phyloP scores from a whole-genome alignment of 2,329 filamentous ascomycete species.

The Colletotrichum scovillei region DNA sequence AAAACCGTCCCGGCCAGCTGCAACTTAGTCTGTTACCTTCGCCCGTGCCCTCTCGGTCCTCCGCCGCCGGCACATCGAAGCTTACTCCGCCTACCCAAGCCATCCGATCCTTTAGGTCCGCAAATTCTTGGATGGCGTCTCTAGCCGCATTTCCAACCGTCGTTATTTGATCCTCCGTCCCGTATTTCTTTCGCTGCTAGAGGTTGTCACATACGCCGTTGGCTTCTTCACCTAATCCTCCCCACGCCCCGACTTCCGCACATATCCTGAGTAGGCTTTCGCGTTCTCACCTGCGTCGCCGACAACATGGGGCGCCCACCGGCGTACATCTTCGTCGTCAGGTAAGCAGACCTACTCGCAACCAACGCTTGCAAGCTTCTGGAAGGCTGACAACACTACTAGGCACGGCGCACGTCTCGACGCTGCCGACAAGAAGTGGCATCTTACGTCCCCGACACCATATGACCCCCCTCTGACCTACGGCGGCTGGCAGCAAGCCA shows the following conservation, averaged over 20 bases:
- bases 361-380: background rate
- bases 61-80: constrained; percentile 25
- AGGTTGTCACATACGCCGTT: constrained; percentile 12
- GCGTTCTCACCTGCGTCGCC: constrained; percentile 1
- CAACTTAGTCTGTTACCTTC: constrained; percentile 9
- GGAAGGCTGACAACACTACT: constrained; percentile 12
- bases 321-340: constrained; percentile 57
- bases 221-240: background rate
- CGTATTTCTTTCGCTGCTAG: constrained; percentile 8
- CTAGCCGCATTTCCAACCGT: constrained; percentile 15
- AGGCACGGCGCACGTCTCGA: constrained; percentile 94
- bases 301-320: constrained; percentile 53
- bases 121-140: constrained; percentile 10
- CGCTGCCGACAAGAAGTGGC: constrained; percentile 94
- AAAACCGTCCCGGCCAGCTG: background rate
- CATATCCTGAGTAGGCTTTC: background rate
- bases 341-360: constrained; percentile 43
- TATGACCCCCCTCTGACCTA: constrained; percentile 97
- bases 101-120: constrained; percentile 18
- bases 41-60: constrained; percentile 19
- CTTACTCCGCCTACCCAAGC: constrained; percentile 27
- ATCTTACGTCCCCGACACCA: constrained; percentile 89
- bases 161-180: constrained; percentile 16
- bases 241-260: background rate
- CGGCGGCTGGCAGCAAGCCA: constrained; percentile 90